Conservation (phyloP, 306 rosid genomes). For the Vigna reflexopilosa region DNA sequence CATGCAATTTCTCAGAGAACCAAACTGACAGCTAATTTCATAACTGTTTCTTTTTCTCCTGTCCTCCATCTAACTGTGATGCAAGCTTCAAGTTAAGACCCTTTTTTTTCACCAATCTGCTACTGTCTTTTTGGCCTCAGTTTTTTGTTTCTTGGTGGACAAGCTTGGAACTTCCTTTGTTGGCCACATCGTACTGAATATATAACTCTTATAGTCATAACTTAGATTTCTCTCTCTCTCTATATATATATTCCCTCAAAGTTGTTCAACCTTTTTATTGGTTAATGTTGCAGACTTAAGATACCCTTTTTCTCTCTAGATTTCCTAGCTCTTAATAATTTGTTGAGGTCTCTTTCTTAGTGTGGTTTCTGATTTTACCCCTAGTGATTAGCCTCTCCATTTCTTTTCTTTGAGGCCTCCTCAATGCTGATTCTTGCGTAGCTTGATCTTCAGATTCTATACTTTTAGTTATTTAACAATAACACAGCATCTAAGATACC, state of each 20-base stretch:
- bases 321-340: conserved; percentile 1
- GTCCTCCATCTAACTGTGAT: conserved; percentile 8
- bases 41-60: not conserved
- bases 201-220: not conserved
- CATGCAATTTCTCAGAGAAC: not conserved
- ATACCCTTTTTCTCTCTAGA: not conserved
- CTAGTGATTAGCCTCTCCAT: conserved; percentile 17
- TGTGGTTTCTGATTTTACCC: conserved; percentile 20
- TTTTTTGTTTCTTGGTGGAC: not conserved
- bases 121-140: conserved; percentile 12
- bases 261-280: not conserved
- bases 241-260: not conserved
- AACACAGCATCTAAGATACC: conserved; percentile 38
- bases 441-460: conserved; percentile 39
- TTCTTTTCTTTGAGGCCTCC: conserved; percentile 63
- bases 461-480: conserved; percentile 37
- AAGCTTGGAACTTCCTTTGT: not conserved
- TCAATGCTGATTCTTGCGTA: conserved; percentile 58
- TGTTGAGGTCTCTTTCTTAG: conserved; percentile 2
- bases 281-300: not conserved
- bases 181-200: conserved; percentile 2
- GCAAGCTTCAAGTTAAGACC: conserved; percentile 1
- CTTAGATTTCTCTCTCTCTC: not conserved
- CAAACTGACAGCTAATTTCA: not conserved
- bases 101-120: conserved; percentile 1